These are phyloP conservation scores for Eucalyptus curtisii DNA, from an alignment of 345 rosid species.

Conservation along the genomic window DNA sequence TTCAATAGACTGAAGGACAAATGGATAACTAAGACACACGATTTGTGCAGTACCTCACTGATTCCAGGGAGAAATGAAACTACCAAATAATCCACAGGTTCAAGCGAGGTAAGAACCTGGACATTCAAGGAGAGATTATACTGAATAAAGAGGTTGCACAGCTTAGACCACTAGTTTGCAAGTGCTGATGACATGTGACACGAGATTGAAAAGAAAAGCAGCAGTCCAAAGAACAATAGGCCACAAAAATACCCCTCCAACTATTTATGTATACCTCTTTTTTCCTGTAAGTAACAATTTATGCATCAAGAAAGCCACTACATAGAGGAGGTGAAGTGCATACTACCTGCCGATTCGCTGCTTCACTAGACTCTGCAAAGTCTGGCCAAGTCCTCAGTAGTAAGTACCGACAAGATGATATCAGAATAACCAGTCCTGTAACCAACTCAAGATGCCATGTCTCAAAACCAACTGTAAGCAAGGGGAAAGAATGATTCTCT, in stretches of 20 bases:
- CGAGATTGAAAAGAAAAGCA: background rate
- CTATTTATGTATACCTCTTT: background rate
- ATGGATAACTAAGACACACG: background rate
- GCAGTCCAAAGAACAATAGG: background rate
- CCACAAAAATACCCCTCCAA: background rate
- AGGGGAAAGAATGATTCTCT: background rate
- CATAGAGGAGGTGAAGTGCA: background rate
- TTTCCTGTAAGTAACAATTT: background rate
- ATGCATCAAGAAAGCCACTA: background rate
- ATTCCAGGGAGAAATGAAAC: constrained; percentile 78
- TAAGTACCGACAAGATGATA: constrained; percentile 61
- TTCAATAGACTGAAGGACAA: background rate
- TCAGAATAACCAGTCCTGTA: constrained; percentile 45
- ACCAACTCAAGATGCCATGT: constrained; percentile 76
- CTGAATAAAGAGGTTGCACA: background rate
- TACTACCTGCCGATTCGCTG: constrained; percentile 68
- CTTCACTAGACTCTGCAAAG: constrained; percentile 76
- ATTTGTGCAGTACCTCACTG: constrained; percentile 45
- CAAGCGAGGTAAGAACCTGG: constrained; percentile 78
- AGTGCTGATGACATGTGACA: background rate
- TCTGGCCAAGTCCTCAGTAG: constrained; percentile 71
- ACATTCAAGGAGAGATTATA: background rate
- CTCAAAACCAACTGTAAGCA: constrained; percentile 65
- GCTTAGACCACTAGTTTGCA: background rate
- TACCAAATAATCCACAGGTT: constrained; percentile 65